Evolutionary conservation across 306 rosid genomes (phyloP).

Genomic region (Fragaria vesca): DNA sequence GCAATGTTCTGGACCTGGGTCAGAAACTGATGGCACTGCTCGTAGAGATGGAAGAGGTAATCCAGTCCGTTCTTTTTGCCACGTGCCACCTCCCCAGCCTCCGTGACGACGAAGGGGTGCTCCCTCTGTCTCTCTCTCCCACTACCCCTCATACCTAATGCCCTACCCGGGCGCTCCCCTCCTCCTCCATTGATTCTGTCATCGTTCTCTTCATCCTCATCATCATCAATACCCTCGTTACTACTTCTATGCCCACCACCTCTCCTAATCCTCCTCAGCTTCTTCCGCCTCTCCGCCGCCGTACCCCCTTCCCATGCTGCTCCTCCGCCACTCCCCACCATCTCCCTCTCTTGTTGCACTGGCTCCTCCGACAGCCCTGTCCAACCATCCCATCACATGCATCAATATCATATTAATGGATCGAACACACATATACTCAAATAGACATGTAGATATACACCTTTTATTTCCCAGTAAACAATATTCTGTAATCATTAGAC

Average conservation of each 20-base stretch:
- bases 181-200: neutral
- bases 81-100: conserved; percentile 98
- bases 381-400: neutral
- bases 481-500: neutral
- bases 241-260: conserved; percentile 21
- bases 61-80: conserved; percentile 98
- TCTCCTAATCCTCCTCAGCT: conserved; percentile 34
- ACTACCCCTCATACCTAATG: neutral
- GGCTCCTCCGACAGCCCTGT: conserved; percentile 93
- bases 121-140: conserved; percentile 70
- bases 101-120: conserved; percentile 94
- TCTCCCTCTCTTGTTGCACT: conserved; percentile 77
- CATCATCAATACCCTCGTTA: conserved; percentile 35
- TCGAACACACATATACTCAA: neutral
- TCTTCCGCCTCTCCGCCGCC: conserved; percentile 41
- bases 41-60: conserved; percentile 87
- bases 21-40: conserved; percentile 87
- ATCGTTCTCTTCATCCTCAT: conserved; percentile 26
- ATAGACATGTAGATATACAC: neutral
- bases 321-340: conserved; percentile 70
- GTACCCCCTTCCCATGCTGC: conserved; percentile 50
- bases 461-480: neutral
- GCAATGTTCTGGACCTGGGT: conserved; percentile 84
- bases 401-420: neutral
- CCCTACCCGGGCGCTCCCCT: neutral